Conservation (phyloP, 179 eudicot species). For the Camellia oleifera region DNA sequence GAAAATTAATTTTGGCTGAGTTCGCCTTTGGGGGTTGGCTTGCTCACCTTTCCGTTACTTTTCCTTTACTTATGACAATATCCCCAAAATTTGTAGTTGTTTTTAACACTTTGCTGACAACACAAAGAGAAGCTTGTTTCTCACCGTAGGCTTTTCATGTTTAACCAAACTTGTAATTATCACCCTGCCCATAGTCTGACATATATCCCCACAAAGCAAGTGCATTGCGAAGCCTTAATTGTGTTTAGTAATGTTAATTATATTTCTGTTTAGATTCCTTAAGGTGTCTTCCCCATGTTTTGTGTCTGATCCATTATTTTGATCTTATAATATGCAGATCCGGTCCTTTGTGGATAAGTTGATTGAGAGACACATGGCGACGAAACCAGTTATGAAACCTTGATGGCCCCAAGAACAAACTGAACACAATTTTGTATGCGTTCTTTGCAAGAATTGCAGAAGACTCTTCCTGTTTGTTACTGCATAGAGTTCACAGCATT, state of each 20-base stretch:
- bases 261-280: neutral
- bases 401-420: conserved; percentile 25
- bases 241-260: neutral
- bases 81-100: neutral
- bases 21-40: neutral
- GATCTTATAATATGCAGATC: conserved; percentile 49
- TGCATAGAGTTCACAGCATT: conserved; percentile 1
- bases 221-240: neutral
- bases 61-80: neutral
- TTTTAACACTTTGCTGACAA: neutral
- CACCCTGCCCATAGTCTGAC: neutral
- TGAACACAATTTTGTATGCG: conserved; percentile 7
- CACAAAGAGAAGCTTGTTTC: neutral
- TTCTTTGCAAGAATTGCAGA: neutral
- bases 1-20: neutral
- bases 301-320: neutral
- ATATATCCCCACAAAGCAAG: neutral
- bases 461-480: neutral
- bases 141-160: neutral
- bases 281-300: neutral
- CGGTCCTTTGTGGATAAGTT: conserved; percentile 94
- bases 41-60: neutral
- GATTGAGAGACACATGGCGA: conserved; percentile 82
- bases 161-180: neutral
- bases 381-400: conserved; percentile 52